Base-by-base conservation (phyloP, 768 basidiomycete genomes). In the Hypholoma fasciculare region DNA sequence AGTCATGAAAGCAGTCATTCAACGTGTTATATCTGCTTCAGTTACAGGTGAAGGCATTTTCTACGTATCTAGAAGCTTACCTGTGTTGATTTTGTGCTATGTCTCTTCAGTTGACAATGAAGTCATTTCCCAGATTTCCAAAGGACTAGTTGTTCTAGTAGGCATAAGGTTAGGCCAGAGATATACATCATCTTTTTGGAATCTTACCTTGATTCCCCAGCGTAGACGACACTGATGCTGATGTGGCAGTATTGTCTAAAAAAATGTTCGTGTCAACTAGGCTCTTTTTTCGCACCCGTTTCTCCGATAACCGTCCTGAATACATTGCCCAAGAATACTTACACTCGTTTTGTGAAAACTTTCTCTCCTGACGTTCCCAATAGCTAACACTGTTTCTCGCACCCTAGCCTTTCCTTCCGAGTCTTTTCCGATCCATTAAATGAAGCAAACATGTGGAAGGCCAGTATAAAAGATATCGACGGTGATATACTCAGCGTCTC, bases 401-500 rank as follows among this genome's bases (percentile, higher is more conserved):
- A 43, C 52, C 53, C 30, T 67, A 94, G 92, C 64, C 76, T 96
- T 4, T 76, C 82, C 23, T 77, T 96, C 55, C 83, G 89, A 50
- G 81, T 88, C 52, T 96, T 96, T 68, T 78, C 84, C 48, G 85
- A 89, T 67, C 76, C 76, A 8, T 67, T 65, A 14, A 79, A 78
- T 67, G 69, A 78, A 1, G 80, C 78, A 5, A 78, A 82, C 56
- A 88, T 89, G 83, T 98, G 96, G 96, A 96, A 92, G 73, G 74
- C 81, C 19, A 92, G 77, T 67, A 89, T 98, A 49, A 90, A 87
- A 72, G 96, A 98, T 62, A 83, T 97, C 20, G 83, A 84, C 20
- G 96, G 94, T 44, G 94, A 96, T 52, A 82, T 99, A 12, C 83
- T 98, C 4, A 98, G 96, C 65, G 94, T 96, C 14, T 95, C 95